Conservation (phyloP, 345 rosid genomes). For the Linum usitatissimum region DNA sequence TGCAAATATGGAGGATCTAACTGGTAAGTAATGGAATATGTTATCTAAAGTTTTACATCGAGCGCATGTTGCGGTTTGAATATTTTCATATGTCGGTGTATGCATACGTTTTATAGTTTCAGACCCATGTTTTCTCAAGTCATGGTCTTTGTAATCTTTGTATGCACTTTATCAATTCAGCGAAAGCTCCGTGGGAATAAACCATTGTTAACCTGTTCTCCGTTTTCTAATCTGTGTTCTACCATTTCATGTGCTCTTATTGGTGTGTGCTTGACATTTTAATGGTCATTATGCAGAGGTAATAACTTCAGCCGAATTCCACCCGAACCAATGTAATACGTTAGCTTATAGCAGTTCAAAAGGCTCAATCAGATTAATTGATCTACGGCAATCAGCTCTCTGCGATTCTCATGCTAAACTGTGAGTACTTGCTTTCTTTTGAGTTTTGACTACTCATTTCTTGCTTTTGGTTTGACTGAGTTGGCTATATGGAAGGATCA, state of each 20-base stretch:
- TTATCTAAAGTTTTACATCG: background rate
- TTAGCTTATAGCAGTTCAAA: conserved; percentile 98
- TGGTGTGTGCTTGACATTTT: conserved; percentile 2
- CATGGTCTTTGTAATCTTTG: too few relatives aligned
- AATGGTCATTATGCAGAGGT: conserved; percentile 58
- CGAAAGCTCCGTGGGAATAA: background rate
- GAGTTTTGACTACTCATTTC: too few relatives aligned
- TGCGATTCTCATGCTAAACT: conserved; percentile 90
- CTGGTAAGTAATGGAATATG: conserved; percentile 40
- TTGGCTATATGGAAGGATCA: background rate
- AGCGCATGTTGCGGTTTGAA: background rate
- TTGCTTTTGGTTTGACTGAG: background rate
- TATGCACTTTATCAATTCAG: too few relatives aligned
- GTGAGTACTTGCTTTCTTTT: conserved; percentile 36
- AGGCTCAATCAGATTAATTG: conserved; percentile 93
- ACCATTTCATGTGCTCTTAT: background rate
- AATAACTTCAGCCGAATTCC: conserved; percentile 97
- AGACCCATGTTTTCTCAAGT: too few relatives aligned
- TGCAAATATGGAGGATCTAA: conserved; percentile 92
- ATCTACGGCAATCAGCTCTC: conserved; percentile 94
- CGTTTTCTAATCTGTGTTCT: too few relatives aligned
- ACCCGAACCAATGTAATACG: conserved; percentile 84
- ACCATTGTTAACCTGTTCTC: background rate
- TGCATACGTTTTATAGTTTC: too few relatives aligned
- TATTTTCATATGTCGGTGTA: too few relatives aligned